A percentile compares a stretch with the other conserved stretches of the same genome.
phyloP scores from a whole-genome alignment of 768 basidiomycete genomes.

The Amanita pallidorosea region DNA sequence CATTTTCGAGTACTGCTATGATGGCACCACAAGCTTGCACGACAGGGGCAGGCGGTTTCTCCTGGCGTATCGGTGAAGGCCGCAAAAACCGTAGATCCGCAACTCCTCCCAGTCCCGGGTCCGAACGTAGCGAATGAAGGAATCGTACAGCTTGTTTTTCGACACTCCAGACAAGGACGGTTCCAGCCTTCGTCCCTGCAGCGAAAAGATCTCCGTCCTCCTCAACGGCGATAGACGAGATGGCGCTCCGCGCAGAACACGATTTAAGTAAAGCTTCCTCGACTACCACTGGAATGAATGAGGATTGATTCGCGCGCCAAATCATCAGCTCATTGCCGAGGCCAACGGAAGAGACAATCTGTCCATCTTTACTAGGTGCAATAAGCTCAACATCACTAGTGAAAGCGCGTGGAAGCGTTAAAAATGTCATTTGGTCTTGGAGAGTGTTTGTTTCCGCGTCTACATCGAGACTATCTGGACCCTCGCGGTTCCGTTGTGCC shows the following conservation, averaged over 20 bases:
- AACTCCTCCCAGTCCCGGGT: slow-evolving; percentile 36
- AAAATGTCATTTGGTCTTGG: slow-evolving; percentile 41
- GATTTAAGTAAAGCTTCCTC: slow-evolving; percentile 40
- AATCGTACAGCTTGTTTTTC: slow-evolving; percentile 23
- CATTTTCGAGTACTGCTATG: slow-evolving; percentile 49
- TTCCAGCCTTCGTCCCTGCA: slow-evolving; percentile 60
- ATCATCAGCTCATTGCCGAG: slow-evolving; percentile 68
- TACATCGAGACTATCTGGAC: slow-evolving; percentile 24
- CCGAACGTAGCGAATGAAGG: slow-evolving; percentile 30
- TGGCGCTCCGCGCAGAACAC: slow-evolving; percentile 33
- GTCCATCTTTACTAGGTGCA: slow-evolving; percentile 58
- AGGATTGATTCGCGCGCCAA: slow-evolving; percentile 42
- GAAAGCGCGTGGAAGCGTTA: slow-evolving; percentile 73
- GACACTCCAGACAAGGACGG: slow-evolving; percentile 55
- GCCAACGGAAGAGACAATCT: slow-evolving; percentile 58
- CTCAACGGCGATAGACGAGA: slow-evolving; percentile 58
- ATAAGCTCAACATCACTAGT: slow-evolving; percentile 76
- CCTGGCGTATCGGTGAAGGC: background rate
- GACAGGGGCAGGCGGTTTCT: slow-evolving; percentile 14
- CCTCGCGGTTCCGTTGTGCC: slow-evolving; percentile 60
- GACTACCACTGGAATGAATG: slow-evolving; percentile 38
- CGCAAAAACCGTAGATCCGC: slow-evolving; percentile 42
- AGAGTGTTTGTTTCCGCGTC: slow-evolving; percentile 21
- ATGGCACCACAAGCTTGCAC: slow-evolving; percentile 18
- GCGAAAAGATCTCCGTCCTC: slow-evolving; percentile 52